Conservation (phyloP, 306 rosid species). For the Begonia peltatifolia region DNA sequence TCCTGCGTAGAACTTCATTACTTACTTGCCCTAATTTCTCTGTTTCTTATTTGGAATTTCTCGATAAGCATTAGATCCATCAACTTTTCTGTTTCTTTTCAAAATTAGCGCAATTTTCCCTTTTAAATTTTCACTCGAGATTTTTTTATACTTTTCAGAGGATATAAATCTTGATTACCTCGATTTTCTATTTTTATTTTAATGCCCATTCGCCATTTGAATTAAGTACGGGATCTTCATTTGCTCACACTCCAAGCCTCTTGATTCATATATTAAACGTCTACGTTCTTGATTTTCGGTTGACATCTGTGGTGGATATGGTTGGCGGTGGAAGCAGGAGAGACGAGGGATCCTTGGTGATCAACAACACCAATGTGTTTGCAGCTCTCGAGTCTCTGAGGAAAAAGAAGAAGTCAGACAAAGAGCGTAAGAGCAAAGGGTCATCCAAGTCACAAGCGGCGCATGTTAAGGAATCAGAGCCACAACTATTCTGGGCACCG, state of each 20-base stretch:
- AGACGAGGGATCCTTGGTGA: constrained; percentile 69
- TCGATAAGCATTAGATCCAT: constrained; percentile 20
- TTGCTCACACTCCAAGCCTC: constrained; percentile 1
- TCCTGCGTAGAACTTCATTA: neutral
- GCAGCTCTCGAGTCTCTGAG: constrained; percentile 76
- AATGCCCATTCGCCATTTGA: too few relatives aligned
- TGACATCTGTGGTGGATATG: constrained; percentile 24
- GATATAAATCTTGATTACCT: too few relatives aligned
- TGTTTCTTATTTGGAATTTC: neutral
- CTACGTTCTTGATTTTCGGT: constrained; percentile 1
- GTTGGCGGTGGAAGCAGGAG: constrained; percentile 85
- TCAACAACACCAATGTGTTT: constrained; percentile 70
- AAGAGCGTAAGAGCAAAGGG: constrained; percentile 54
- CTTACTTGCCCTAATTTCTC: constrained; percentile 8
- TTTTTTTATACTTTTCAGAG: neutral
- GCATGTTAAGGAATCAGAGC: constrained; percentile 37
- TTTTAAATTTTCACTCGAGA: neutral
- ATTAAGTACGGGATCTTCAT: neutral
- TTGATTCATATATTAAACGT: constrained; percentile 2
- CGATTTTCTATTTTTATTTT: too few relatives aligned
- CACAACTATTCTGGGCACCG: constrained; percentile 66
- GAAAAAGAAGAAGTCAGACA: constrained; percentile 91
- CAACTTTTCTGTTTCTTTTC: neutral
- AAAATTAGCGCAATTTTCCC: neutral
- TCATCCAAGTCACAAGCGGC: constrained; percentile 33